phyloP scores from a whole-genome alignment of 192 early-diverging fungal genomes.

The Lunasporangiospora selenospora region DNA sequence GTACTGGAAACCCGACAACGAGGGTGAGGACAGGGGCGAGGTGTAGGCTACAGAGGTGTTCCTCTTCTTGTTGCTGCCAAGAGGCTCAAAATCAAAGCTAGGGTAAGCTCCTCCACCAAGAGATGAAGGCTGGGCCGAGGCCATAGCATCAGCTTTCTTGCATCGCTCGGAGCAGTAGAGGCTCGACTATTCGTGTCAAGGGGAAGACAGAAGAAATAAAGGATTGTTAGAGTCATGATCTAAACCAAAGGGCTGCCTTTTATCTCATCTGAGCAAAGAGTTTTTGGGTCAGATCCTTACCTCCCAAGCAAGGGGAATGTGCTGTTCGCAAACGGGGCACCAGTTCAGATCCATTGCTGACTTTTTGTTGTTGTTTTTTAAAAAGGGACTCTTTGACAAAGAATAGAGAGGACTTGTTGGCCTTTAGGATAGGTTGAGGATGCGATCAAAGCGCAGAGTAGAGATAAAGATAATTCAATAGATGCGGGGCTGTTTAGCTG shows the following conservation, averaged over 20 bases:
- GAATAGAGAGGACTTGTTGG: too few species aligned
- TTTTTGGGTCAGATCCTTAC: slow-evolving; percentile 12
- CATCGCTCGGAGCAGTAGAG: slow-evolving; percentile 49
- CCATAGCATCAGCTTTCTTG: slow-evolving; percentile 37
- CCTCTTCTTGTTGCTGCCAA: slow-evolving; percentile 5
- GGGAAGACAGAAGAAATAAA: not conserved
- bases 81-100: too few species aligned
- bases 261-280: too few species aligned
- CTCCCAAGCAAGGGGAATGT: slow-evolving; percentile 49
- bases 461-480: slow-evolving; percentile 8
- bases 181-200: slow-evolving; percentile 35
- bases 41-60: slow-evolving; percentile 15
- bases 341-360: slow-evolving; percentile 49
- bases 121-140: slow-evolving; percentile 1
- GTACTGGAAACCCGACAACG: slow-evolving; percentile 8
- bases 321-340: slow-evolving; percentile 52
- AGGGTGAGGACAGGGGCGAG: slow-evolving; percentile 32
- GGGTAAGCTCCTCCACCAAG: too few species aligned
- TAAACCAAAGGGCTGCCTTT: too few species aligned
- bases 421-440: too few species aligned
- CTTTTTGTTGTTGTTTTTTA: not conserved
- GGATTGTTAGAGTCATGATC: not conserved
- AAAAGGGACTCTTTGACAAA: not conserved
- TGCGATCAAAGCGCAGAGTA: not conserved
- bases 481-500: slow-evolving; percentile 18